Evolutionary conservation across 805 yeast species (phyloP), one percentile per base, ranked within the genome.

Genomic region (Metschnikowia hibisci): DNA sequence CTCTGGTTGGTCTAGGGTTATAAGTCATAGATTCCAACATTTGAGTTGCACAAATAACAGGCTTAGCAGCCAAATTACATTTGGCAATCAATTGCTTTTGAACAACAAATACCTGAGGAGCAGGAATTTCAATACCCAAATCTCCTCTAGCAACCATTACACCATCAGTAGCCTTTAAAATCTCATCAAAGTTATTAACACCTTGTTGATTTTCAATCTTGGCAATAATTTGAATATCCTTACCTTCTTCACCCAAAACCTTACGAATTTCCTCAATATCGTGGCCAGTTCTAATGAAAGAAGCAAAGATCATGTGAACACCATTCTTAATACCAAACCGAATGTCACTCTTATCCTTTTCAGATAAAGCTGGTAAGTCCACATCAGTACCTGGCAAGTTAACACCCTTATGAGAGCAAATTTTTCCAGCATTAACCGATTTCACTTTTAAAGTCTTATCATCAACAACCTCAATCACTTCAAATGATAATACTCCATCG

Each of bases 81-180:
- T 93, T 93, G 65, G 99, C 98, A 68, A 93, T 91, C 76, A 93
- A 80, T 78, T 90, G 96, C 81, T 93, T 93, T 78, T 93, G 99
- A 59, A 90, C 98, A 61, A 93, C 89, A 70, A 93, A 90, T 52
- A 93, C 99, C 77, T 90, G 95, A 54, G 97, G 91, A 55, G 99
- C 98, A 56, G 98, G 98, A 63, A 93, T 93, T 78, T 93, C 99
- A 64, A 93, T 93, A 80, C 99, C 99, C 62, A 93, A 80, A 72
- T 93, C 99, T 80, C 99, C 99, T 76, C 99, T 85, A 63, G 99
- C 99, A 69, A 93, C 98, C 99, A 93, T 93, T 64, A 93, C 96
- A 78, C 98, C 99, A 68, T 93, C 99, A 52, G 99, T 93, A 71
- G 82, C 96, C 61, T 68, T 69, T 67, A 93, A 82, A 65, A 93